These are phyloP conservation scores for Xylariaceae sp. DNA, from an alignment of 2,329 filamentous ascomycete species.

Conservation along the genomic window DNA sequence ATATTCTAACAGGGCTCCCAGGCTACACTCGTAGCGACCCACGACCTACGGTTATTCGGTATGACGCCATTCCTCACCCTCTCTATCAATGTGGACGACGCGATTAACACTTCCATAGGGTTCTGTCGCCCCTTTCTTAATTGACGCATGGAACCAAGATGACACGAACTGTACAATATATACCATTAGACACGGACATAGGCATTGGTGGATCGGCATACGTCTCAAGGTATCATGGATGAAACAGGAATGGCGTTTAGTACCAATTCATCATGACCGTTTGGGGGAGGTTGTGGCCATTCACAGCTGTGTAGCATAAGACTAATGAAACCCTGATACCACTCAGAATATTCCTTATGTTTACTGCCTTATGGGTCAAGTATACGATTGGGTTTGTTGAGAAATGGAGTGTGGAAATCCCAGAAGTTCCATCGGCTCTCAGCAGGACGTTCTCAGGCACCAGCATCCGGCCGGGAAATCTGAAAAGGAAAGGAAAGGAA, in stretches of 20 bases:
- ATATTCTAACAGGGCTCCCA: slow-evolving; percentile 40
- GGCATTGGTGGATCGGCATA: slow-evolving; percentile 9
- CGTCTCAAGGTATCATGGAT: slow-evolving; percentile 5
- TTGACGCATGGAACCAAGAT: neutral
- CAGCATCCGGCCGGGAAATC: neutral
- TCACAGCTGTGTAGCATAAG: slow-evolving; percentile 29
- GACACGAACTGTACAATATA: slow-evolving; percentile 18
- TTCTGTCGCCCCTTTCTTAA: slow-evolving; percentile 67
- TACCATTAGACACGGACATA: slow-evolving; percentile 9
- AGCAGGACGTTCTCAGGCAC: neutral
- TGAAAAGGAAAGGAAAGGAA: no score
- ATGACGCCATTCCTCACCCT: slow-evolving; percentile 27
- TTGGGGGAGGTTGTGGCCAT: slow-evolving; percentile 3
- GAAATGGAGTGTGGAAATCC: neutral
- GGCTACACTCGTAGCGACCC: slow-evolving; percentile 95
- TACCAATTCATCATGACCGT: slow-evolving; percentile 4
- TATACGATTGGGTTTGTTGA: neutral
- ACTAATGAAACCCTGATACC: slow-evolving; percentile 30
- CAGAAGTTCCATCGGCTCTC: neutral
- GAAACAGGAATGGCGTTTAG: slow-evolving; percentile 14
- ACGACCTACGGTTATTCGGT: slow-evolving; percentile 71
- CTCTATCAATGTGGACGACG: neutral
- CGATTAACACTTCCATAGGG: slow-evolving; percentile 45
- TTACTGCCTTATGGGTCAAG: neutral
- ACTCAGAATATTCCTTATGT: slow-evolving; percentile 12